Percentiles rank a stretch among this genome's conserved stretches.
Evolutionary conservation across 2,329 filamentous ascomycete species (phyloP).

Genomic region (Hymenoscyphus salicellus): DNA sequence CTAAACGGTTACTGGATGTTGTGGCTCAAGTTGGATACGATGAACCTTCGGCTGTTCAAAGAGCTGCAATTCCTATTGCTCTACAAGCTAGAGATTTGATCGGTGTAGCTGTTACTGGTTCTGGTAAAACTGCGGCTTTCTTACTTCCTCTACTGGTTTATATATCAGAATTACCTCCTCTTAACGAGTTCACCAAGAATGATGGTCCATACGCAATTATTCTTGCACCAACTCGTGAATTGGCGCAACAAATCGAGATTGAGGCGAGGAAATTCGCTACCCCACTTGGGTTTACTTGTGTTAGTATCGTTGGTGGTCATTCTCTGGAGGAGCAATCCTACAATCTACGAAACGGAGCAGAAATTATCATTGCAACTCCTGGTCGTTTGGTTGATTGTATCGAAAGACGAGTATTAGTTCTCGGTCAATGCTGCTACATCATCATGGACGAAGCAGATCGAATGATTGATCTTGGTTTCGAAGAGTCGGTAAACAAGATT

Average conservation of each 20-base stretch:
- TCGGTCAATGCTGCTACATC: constrained; percentile 95
- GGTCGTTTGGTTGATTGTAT: constrained; percentile 97
- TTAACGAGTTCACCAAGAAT: constrained; percentile 83
- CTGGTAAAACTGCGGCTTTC: constrained; percentile 96
- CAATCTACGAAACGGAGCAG: constrained; percentile 84
- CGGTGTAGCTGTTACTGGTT: constrained; percentile 95
- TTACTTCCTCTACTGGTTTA: constrained; percentile 89
- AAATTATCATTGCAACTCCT: constrained; percentile 98
- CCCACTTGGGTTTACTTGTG: constrained; percentile 88
- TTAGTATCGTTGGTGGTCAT: constrained; percentile 97
- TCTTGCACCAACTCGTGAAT: constrained; percentile 89
- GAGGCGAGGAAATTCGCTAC: constrained; percentile 90
- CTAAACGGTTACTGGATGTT: constrained; percentile 73
- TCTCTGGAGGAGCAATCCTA: constrained; percentile 90
- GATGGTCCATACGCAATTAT: constrained; percentile 98
- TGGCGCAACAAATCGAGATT: constrained; percentile 94
- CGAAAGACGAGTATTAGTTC: constrained; percentile 83
- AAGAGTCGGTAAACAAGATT: constrained; percentile 96
- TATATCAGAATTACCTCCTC: constrained; percentile 82
- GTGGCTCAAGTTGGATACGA: constrained; percentile 83
- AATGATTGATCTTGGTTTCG: constrained; percentile 98
- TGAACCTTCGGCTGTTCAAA: constrained; percentile 87
- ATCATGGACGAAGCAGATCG: constrained; percentile 99
- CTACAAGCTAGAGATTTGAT: constrained; percentile 93
- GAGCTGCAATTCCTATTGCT: constrained; percentile 93